Conservation (phyloP, 805 yeast genomes). For the Metschnikowia lunata region DNA sequence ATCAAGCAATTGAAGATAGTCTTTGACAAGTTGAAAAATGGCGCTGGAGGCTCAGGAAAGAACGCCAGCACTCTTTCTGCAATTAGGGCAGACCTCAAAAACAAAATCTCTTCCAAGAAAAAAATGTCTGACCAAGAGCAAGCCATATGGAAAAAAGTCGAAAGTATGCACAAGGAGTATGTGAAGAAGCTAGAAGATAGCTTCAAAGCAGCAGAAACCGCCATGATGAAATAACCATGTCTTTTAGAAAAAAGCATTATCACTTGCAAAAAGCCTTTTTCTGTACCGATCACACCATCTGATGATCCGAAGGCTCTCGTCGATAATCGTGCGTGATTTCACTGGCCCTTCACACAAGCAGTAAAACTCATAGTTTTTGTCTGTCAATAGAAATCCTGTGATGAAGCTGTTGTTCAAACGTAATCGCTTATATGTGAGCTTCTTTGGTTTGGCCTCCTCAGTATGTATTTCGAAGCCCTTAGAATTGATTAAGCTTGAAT, state of each 20-base stretch:
- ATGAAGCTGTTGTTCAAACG: slow-evolving; percentile 15
- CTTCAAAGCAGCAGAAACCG: slow-evolving; percentile 41
- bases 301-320: slow-evolving; percentile 59
- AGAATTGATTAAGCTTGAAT: slow-evolving; percentile 24
- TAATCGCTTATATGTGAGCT: slow-evolving; percentile 47
- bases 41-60: slow-evolving; percentile 27
- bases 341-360: slow-evolving; percentile 43
- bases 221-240: slow-evolving; percentile 32
- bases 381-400: slow-evolving; percentile 38
- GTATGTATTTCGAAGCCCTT: slow-evolving; percentile 20
- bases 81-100: slow-evolving; percentile 49
- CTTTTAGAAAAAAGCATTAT: slow-evolving; percentile 38
- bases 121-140: slow-evolving; percentile 53
- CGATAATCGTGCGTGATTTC: slow-evolving; percentile 52
- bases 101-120: slow-evolving; percentile 42
- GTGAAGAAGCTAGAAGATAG: slow-evolving; percentile 48
- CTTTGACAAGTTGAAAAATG: slow-evolving; percentile 58
- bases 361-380: slow-evolving; percentile 32
- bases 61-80: slow-evolving; percentile 42
- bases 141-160: slow-evolving; percentile 57
- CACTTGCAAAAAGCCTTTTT: slow-evolving; percentile 64
- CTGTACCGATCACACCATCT: slow-evolving; percentile 75
- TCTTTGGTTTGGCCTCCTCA: slow-evolving; percentile 22
- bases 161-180: slow-evolving; percentile 64
- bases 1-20: slow-evolving; percentile 61